These are phyloP conservation scores for Diutina rugosa DNA, from an alignment of 1,139 yeast species.

Conservation along the genomic window DNA sequence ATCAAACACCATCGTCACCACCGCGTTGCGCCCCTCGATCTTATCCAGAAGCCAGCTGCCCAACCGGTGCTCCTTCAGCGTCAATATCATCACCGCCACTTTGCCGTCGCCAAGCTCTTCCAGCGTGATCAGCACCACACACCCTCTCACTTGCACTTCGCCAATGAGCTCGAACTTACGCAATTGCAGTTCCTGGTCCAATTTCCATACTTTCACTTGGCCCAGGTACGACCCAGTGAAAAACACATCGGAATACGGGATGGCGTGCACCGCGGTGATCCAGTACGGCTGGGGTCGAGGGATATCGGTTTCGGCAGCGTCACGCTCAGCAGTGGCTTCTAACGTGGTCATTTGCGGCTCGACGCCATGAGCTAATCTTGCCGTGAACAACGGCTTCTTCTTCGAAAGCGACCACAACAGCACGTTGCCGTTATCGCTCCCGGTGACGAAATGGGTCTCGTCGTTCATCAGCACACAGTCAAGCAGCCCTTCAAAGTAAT, in stretches of 20 bases:
- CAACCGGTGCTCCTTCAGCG: conserved; percentile 74
- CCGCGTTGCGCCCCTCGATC: conserved; percentile 12
- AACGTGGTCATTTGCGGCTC: conserved; percentile 35
- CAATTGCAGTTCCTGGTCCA: conserved; percentile 39
- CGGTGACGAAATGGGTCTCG: conserved; percentile 85
- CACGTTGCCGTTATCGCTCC: conserved; percentile 86
- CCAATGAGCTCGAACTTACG: conserved; percentile 48
- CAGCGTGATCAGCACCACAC: conserved; percentile 55
- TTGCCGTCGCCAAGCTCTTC: conserved; percentile 43
- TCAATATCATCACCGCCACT: conserved; percentile 48
- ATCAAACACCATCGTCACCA: not conserved
- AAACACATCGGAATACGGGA: conserved; percentile 85
- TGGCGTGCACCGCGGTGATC: conserved; percentile 70
- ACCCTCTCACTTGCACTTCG: conserved; percentile 49
- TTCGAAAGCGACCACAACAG: conserved; percentile 81
- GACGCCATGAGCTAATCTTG: conserved; percentile 69
- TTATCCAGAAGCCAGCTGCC: conserved; percentile 64
- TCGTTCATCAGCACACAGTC: conserved; percentile 89
- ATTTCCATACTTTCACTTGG: conserved; percentile 58
- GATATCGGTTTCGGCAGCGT: conserved; percentile 27
- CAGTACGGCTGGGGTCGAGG: conserved; percentile 71
- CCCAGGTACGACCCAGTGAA: conserved; percentile 88
- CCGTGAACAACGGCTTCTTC: conserved; percentile 69
- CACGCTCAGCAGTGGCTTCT: conserved; percentile 59
- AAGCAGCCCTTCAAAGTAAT: conserved; percentile 68